Percentiles rank a stretch among this genome's conserved stretches.
phyloP scores from a whole-genome alignment of 1,284 basidiomycete genomes.

The Vanrija sp. region DNA sequence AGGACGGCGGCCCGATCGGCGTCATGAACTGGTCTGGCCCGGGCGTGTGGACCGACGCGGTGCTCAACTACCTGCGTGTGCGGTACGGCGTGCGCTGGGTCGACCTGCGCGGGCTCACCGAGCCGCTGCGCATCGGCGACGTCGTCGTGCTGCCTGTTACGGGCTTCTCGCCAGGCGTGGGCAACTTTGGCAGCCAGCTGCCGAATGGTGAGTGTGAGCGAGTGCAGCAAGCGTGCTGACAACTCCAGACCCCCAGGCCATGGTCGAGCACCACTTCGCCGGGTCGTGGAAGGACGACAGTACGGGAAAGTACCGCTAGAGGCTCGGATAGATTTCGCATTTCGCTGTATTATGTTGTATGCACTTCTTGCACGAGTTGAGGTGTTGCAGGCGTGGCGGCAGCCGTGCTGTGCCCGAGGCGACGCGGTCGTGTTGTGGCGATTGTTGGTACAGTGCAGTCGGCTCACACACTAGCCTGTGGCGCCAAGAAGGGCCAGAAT shows the following conservation, averaged over 20 bases:
- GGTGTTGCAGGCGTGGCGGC: no score
- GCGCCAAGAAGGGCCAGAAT: no score
- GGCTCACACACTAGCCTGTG: no score
- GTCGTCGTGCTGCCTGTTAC: slow-evolving; percentile 48
- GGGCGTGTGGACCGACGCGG: slow-evolving; percentile 47
- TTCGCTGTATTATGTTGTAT: no score
- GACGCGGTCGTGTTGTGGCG: no score
- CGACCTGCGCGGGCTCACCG: slow-evolving; percentile 35
- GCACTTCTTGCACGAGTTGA: no score
- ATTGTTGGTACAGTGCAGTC: no score
- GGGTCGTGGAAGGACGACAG: slow-evolving; percentile 34
- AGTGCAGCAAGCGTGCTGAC: neutral
- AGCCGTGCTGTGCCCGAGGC: no score
- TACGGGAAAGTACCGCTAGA: neutral
- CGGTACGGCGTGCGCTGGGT: slow-evolving; percentile 43
- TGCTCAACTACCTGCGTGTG: slow-evolving; percentile 39
- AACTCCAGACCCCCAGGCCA: slow-evolving; percentile 34
- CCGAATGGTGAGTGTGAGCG: slow-evolving; percentile 24
- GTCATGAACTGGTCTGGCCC: slow-evolving; percentile 50
- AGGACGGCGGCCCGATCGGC: slow-evolving; percentile 41
- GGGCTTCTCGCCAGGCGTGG: slow-evolving; percentile 49
- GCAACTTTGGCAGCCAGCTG: slow-evolving; percentile 41
- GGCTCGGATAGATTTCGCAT: no score
- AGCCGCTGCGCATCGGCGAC: slow-evolving; percentile 46
- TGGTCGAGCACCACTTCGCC: slow-evolving; percentile 44